A percentile compares a stretch with the other conserved stretches of the same genome.
phyloP scores from a whole-genome alignment of 345 rosid genomes.

The Salix viminalis region DNA sequence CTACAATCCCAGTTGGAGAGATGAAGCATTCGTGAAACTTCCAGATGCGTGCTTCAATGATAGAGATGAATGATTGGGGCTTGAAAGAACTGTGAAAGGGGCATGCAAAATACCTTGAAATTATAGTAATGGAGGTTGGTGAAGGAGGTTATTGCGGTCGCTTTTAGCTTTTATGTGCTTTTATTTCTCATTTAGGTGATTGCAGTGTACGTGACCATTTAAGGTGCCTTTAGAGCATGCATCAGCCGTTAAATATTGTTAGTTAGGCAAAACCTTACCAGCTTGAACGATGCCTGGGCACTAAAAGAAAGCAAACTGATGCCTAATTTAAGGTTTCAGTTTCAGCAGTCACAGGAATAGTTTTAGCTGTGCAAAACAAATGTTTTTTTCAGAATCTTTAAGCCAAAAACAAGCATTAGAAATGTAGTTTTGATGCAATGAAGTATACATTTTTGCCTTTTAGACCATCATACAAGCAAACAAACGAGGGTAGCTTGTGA shows the following conservation, averaged over 20 bases:
- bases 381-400: neutral
- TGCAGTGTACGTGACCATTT: neutral
- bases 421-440: neutral
- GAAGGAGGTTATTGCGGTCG: neutral
- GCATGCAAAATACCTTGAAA: constrained; percentile 1
- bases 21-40: neutral
- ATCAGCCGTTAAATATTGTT: constrained; percentile 3
- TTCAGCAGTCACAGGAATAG: neutral
- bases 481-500: neutral
- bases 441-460: neutral
- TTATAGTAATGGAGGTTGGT: neutral
- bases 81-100: neutral
- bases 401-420: neutral
- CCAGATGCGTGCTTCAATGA: neutral
- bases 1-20: neutral
- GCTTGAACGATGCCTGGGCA: neutral
- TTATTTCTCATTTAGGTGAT: neutral
- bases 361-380: neutral
- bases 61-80: neutral
- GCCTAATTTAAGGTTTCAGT: neutral
- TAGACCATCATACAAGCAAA: neutral
- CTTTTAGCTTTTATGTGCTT: neutral
- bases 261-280: neutral
- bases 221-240: neutral
- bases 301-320: constrained; percentile 2